Percentiles rank a stretch among this genome's conserved stretches.
phyloP scores from a whole-genome alignment of 2,329 filamentous ascomycete species.

The Xylariaceae sp. region DNA sequence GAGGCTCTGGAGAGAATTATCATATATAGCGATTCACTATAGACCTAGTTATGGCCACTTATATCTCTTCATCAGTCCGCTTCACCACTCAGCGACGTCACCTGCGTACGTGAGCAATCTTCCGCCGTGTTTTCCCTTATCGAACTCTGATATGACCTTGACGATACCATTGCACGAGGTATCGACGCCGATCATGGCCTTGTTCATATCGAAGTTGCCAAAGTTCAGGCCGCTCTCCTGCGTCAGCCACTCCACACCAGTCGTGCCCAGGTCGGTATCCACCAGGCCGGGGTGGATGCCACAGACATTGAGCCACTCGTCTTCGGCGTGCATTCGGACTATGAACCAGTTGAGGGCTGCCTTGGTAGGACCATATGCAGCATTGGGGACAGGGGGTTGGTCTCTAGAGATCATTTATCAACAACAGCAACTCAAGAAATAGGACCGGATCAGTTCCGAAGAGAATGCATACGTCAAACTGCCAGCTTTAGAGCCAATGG shows the following conservation, averaged over 20 bases:
- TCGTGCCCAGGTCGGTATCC: conserved; percentile 33
- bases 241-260: conserved; percentile 21
- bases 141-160: conserved; percentile 8
- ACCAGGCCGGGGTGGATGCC: conserved; percentile 28
- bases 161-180: conserved; percentile 26
- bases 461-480: neutral
- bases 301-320: conserved; percentile 23
- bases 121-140: conserved; percentile 12
- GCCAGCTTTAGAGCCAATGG: conserved; percentile 24
- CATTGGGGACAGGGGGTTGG: conserved; percentile 19
- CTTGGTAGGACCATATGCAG: conserved; percentile 38
- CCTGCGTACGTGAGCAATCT: conserved; percentile 7
- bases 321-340: conserved; percentile 22
- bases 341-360: conserved; percentile 25
- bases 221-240: no score
- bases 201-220: conserved; percentile 15
- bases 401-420: conserved; percentile 4
- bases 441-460: neutral
- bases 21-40: neutral
- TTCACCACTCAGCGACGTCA: neutral
- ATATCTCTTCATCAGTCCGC: neutral
- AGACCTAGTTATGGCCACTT: neutral
- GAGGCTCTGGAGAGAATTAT: no score
- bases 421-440: conserved; percentile 1
- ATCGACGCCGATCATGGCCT: conserved; percentile 27